Percentiles rank a stretch among this genome's conserved stretches.
phyloP scores from a whole-genome alignment of 106 monocot species.

The Phalaenopsis aphrodite region DNA sequence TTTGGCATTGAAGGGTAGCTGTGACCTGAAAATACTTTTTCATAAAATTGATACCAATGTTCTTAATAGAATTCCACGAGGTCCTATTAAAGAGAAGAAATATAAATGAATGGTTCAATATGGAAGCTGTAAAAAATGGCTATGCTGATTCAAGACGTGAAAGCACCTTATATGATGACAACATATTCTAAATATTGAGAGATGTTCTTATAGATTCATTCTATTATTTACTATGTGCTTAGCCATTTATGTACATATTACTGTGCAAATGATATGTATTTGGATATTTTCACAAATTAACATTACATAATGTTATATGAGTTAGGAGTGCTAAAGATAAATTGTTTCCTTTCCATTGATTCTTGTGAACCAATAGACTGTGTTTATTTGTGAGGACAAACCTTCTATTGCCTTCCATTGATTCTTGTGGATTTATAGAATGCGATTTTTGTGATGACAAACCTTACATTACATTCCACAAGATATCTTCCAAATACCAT shows the following conservation, averaged over 20 bases:
- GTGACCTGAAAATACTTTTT: constrained; percentile 11
- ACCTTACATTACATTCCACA: too few relatives aligned
- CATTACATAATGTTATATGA: too few relatives aligned
- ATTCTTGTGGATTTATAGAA: too few relatives aligned
- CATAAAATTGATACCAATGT: constrained; percentile 12
- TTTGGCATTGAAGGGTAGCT: constrained; percentile 23
- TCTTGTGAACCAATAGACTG: too few relatives aligned
- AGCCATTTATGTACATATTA: constrained; percentile 4
- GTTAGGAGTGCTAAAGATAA: too few relatives aligned
- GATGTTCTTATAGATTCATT: neutral
- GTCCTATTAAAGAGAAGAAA: constrained; percentile 18
- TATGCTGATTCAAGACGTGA: neutral
- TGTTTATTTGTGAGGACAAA: too few relatives aligned
- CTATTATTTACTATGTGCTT: neutral
- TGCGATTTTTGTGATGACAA: too few relatives aligned
- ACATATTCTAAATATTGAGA: neutral
- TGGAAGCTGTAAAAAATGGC: too few relatives aligned
- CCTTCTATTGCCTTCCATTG: too few relatives aligned
- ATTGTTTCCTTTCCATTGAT: too few relatives aligned
- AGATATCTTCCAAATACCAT: too few relatives aligned
- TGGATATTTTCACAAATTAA: neutral
- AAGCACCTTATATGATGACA: neutral
- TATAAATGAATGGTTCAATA: neutral
- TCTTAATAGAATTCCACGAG: constrained; percentile 26
- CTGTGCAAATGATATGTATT: neutral